These are phyloP conservation scores for Candida cerambycidarum DNA, from an alignment of 805 yeast genomes.

Conservation along the genomic window DNA sequence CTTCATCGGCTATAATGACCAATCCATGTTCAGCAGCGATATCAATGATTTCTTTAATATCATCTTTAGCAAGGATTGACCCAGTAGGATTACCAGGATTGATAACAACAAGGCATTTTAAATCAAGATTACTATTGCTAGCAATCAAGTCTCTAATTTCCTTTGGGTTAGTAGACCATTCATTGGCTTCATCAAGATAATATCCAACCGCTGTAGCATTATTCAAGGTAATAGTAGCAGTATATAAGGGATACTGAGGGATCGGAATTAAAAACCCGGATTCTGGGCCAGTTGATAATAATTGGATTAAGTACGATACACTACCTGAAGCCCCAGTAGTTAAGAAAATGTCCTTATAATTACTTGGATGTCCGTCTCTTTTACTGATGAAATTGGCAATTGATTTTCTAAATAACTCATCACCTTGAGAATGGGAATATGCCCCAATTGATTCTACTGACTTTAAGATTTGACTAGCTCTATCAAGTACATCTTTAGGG, in stretches of 20 bases:
- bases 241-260: slow-evolving; percentile 96
- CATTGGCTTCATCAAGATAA: slow-evolving; percentile 72
- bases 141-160: slow-evolving; percentile 58
- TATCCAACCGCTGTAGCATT: slow-evolving; percentile 84
- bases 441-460: slow-evolving; percentile 89
- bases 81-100: slow-evolving; percentile 99
- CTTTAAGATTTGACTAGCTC: slow-evolving; percentile 63
- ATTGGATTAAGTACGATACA: slow-evolving; percentile 73
- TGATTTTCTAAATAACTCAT: slow-evolving; percentile 63
- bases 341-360: slow-evolving; percentile 73
- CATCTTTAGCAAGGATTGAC: slow-evolving; percentile 62
- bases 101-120: slow-evolving; percentile 84
- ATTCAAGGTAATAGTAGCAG: slow-evolving; percentile 88
- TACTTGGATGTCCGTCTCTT: slow-evolving; percentile 64
- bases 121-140: slow-evolving; percentile 56
- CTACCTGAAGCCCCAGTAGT: slow-evolving; percentile 96
- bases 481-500: slow-evolving; percentile 68
- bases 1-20: slow-evolving; percentile 95
- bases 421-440: slow-evolving; percentile 92
- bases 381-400: slow-evolving; percentile 77
- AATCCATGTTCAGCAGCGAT: slow-evolving; percentile 84
- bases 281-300: slow-evolving; percentile 63
- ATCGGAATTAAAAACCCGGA: slow-evolving; percentile 90
- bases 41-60: slow-evolving; percentile 68
- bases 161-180: slow-evolving; percentile 80